Evolutionary conservation across 164 flowering plant genomes (phyloP).

Genomic region (Nymphaea thermarum): DNA sequence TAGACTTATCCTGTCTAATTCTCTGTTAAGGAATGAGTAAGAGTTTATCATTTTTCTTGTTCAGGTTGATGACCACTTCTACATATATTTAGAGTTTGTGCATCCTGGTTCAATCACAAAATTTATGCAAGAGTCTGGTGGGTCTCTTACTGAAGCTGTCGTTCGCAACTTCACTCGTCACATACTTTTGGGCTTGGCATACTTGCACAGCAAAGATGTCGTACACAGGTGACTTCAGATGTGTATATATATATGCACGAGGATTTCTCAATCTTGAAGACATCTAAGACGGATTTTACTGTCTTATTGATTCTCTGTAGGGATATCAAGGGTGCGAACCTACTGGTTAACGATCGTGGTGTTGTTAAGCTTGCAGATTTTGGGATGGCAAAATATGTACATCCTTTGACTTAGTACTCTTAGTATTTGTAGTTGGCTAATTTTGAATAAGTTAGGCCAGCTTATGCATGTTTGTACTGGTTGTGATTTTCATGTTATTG

Average conservation of each 20-base stretch:
- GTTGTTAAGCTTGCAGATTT: constrained; percentile 99
- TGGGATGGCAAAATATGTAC: constrained; percentile 97
- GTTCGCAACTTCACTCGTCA: constrained; percentile 89
- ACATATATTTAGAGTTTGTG: constrained; percentile 85
- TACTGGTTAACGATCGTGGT: constrained; percentile 85
- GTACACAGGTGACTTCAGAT: constrained; percentile 56
- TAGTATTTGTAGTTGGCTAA: too few relatives aligned
- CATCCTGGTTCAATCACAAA: constrained; percentile 88
- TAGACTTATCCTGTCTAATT: not conserved
- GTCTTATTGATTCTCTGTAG: constrained; percentile 19
- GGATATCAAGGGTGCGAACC: constrained; percentile 95
- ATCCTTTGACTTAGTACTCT: constrained; percentile 6
- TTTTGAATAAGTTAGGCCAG: too few relatives aligned
- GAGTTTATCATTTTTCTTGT: constrained; percentile 2
- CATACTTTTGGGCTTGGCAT: constrained; percentile 79
- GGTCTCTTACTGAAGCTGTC: constrained; percentile 71
- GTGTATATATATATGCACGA: not conserved
- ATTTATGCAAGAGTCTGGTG: constrained; percentile 57
- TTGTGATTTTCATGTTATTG: not conserved
- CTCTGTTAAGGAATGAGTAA: not conserved
- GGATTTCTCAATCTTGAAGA: not conserved
- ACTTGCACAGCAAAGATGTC: constrained; percentile 76
- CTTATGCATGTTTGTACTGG: not conserved
- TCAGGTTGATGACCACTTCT: constrained; percentile 69
- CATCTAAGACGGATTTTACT: not conserved